Base-by-base conservation (phyloP, 352 stramenopile genomes). In the Pythium sukuiense region DNA sequence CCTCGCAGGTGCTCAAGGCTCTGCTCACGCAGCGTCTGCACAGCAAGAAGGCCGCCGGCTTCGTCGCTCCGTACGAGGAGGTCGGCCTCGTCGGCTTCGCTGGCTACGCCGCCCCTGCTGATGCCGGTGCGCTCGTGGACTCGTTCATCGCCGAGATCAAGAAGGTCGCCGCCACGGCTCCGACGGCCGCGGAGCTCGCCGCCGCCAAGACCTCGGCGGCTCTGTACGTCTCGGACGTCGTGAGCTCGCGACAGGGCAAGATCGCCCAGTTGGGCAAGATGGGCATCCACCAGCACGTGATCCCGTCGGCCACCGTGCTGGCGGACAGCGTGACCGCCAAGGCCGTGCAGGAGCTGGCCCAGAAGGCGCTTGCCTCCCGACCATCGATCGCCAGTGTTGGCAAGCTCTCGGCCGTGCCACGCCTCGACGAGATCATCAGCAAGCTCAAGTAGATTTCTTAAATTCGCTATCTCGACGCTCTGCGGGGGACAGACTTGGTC, bases 371-470 rank as follows among this genome's bases (percentile, higher is more conserved):
- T 43, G 79, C 85, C 58, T 81, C 80, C 53, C 80, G 76, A 72
- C 87, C 87, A 55, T 90, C 86, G 45, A 74, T 95, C 64, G 82
- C 87, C 54, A 85, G 81, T 60, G 80, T 94, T 43, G 87, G 87
- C 52, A 86, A 89, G 74, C 69, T 95, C 68, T 74, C 74, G 59
- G 55, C 71, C 35, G 83, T 95, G 58, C 87, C 84, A 16, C 87
- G 83, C 67, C 72, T 94, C 49, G 84, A 95, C 62, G 81, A 69
- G 20, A 61, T 95, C 61, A 64, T 85, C 50, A 77, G 73, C 73
- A 91, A 94, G 77, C 82, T 95, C 64, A 76, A 90, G 73, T 95
- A 93, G 77, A 80, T 63, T 43, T 63, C 39, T 49, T 59, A 58
- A 65, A 65, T 55, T 18, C 39, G 39, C 39, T 48, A 48, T 48